A percentile compares a stretch with the other conserved stretches of the same genome.
These are phyloP conservation scores for Fusarium brevicatenulatum DNA, from an alignment of 2,329 filamentous ascomycete species.

Conservation along the genomic window DNA sequence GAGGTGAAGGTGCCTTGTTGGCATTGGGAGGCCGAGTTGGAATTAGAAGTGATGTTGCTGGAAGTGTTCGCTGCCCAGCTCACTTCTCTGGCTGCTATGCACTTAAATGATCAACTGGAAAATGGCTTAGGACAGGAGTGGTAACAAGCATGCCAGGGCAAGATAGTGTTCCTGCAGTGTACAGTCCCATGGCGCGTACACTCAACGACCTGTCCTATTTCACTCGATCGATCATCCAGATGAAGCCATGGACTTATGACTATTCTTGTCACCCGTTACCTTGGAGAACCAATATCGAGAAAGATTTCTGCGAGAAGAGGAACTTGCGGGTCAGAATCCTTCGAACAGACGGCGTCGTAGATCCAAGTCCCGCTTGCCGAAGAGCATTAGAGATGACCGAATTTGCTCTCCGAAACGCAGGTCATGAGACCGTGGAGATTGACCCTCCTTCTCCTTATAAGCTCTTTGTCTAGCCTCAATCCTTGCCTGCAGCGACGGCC, in stretches of 20 bases:
- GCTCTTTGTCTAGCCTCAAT: slow-evolving; percentile 80
- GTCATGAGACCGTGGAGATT: slow-evolving; percentile 76
- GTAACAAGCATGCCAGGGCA: slow-evolving; percentile 92
- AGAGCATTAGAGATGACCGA: slow-evolving; percentile 79
- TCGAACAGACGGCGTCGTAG: slow-evolving; percentile 82
- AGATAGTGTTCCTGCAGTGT: slow-evolving; percentile 88
- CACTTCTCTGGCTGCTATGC: slow-evolving; percentile 92
- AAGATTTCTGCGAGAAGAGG: slow-evolving; percentile 59
- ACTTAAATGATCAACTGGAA: slow-evolving; percentile 84
- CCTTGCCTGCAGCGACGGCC: slow-evolving; percentile 86
- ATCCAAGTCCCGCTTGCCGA: slow-evolving; percentile 84
- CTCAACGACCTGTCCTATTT: slow-evolving; percentile 87
- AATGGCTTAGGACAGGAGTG: slow-evolving; percentile 88
- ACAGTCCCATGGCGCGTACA: slow-evolving; percentile 91
- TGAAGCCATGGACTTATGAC: slow-evolving; percentile 91
- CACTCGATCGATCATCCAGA: slow-evolving; percentile 77
- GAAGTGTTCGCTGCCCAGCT: slow-evolving; percentile 85
- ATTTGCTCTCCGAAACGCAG: slow-evolving; percentile 72
- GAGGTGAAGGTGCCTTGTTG: slow-evolving; percentile 83
- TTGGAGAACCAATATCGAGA: slow-evolving; percentile 74
- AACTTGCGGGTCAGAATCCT: slow-evolving; percentile 74
- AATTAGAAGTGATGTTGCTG: slow-evolving; percentile 90
- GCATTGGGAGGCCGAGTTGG: slow-evolving; percentile 87
- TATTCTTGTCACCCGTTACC: slow-evolving; percentile 84
- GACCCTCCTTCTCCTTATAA: slow-evolving; percentile 75